Evolutionary conservation across 1,139 yeast species (phyloP).

Genomic region (Kodamaea suecica): DNA sequence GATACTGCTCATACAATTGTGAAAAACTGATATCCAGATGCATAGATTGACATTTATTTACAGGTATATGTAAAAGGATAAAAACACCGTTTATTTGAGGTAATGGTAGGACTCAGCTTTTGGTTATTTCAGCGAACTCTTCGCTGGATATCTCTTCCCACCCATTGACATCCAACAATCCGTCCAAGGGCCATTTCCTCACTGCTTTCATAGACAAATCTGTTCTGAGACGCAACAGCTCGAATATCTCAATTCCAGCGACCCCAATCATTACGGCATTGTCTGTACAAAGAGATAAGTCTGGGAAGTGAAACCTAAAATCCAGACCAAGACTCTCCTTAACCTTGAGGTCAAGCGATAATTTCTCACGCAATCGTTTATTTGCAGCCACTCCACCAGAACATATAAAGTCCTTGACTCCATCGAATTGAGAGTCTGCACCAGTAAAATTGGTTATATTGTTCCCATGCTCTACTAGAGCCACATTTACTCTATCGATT

Average conservation of each 20-base stretch:
- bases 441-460: conserved; percentile 2
- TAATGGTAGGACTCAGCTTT: background rate
- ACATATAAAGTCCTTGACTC: conserved; percentile 61
- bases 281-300: conserved; percentile 76
- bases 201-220: conserved; percentile 55
- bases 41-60: too few species aligned
- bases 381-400: conserved; percentile 97
- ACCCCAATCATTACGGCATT: conserved; percentile 97
- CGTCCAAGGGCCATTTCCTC: conserved; percentile 71
- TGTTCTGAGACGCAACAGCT: conserved; percentile 46
- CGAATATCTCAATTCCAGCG: conserved; percentile 88
- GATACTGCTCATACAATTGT: too few species aligned
- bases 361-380: conserved; percentile 48
- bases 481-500: conserved; percentile 57
- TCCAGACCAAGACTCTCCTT: conserved; percentile 11
- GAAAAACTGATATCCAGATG: too few species aligned
- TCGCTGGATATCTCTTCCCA: conserved; percentile 37
- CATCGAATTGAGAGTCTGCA: conserved; percentile 36
- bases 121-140: conserved; percentile 7
- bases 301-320: conserved; percentile 58
- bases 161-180: conserved; percentile 46
- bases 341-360: conserved; percentile 33
- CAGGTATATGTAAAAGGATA: too few species aligned
- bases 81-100: too few species aligned
- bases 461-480: conserved; percentile 38